phyloP scores from a whole-genome alignment of 2,329 filamentous ascomycete species.

The Exophiala sp. region DNA sequence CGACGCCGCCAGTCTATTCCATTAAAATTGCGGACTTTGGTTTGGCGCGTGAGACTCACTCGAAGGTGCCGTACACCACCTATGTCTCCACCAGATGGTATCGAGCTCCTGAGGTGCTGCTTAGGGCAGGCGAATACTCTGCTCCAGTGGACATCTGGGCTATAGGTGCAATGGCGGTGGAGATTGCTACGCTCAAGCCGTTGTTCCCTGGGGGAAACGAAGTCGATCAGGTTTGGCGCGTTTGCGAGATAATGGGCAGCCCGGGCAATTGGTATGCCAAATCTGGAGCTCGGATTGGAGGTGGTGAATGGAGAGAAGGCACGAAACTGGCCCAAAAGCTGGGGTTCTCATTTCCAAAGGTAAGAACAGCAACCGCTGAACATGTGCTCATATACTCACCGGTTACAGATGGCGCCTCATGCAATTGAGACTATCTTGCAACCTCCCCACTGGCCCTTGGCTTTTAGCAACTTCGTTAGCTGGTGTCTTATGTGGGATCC shows the following conservation, averaged over 20 bases:
- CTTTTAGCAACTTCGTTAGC: constrained; percentile 87
- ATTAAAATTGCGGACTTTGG: constrained; percentile 99
- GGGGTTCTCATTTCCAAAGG: constrained; percentile 93
- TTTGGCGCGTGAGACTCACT: constrained; percentile 93
- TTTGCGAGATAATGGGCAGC: constrained; percentile 99
- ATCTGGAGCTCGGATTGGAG: constrained; percentile 74
- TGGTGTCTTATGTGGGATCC: constrained; percentile 99
- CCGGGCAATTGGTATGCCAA: constrained; percentile 98
- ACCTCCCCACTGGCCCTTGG: constrained; percentile 81
- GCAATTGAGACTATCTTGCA: constrained; percentile 91
- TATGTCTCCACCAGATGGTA: constrained; percentile 98
- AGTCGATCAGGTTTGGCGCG: constrained; percentile 97
- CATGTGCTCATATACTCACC: constrained; percentile 14
- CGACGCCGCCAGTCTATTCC: constrained; percentile 85
- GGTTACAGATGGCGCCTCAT: constrained; percentile 83
- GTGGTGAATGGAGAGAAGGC: constrained; percentile 96
- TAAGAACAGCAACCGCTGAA: constrained; percentile 32
- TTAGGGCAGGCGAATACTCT: constrained; percentile 93
- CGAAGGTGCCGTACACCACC: constrained; percentile 91
- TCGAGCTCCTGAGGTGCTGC: constrained; percentile 80
- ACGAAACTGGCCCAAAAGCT: constrained; percentile 88
- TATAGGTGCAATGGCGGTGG: constrained; percentile 95
- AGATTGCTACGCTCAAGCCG: constrained; percentile 92
- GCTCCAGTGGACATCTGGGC: constrained; percentile 98
- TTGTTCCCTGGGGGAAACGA: constrained; percentile 97